Evolutionary conservation across 2,329 filamentous ascomycete species (phyloP).

Genomic region (Fusarium compactum): DNA sequence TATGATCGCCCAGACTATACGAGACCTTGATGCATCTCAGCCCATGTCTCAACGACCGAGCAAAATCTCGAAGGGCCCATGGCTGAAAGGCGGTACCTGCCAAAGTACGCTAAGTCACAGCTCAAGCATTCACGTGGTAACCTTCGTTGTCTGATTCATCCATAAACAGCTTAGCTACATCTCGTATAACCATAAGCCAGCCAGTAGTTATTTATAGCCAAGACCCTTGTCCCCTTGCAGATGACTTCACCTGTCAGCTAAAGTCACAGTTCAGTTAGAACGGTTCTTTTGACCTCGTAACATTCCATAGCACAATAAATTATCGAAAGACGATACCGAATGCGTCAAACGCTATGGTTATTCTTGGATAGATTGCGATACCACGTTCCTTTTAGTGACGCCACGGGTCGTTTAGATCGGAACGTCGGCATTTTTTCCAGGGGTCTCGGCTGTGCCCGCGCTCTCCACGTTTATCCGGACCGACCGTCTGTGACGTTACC

Average conservation of each 20-base stretch:
- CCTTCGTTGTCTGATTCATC: constrained; percentile 2
- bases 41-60: background rate
- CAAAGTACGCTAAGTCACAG: background rate
- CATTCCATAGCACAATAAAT: constrained; percentile 12
- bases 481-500: constrained; percentile 15
- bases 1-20: background rate
- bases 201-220: constrained; percentile 18
- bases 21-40: background rate
- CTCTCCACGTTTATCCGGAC: constrained; percentile 18
- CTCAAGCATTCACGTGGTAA: constrained; percentile 4
- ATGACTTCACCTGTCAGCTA: background rate
- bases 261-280: background rate
- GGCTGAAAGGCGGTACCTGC: background rate
- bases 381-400: constrained; percentile 2
- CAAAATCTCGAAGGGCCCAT: constrained; percentile 16
- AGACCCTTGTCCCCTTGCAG: background rate
- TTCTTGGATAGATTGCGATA: background rate
- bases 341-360: constrained; percentile 1
- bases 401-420: constrained; percentile 11
- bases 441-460: constrained; percentile 21
- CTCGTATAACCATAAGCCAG: constrained; percentile 9
- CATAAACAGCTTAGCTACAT: background rate
- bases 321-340: constrained; percentile 14
- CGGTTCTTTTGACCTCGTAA: constrained; percentile 6
- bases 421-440: constrained; percentile 5